Base-by-base conservation (phyloP, 208 protist species). In the Acanthamoeba lenticulata region DNA sequence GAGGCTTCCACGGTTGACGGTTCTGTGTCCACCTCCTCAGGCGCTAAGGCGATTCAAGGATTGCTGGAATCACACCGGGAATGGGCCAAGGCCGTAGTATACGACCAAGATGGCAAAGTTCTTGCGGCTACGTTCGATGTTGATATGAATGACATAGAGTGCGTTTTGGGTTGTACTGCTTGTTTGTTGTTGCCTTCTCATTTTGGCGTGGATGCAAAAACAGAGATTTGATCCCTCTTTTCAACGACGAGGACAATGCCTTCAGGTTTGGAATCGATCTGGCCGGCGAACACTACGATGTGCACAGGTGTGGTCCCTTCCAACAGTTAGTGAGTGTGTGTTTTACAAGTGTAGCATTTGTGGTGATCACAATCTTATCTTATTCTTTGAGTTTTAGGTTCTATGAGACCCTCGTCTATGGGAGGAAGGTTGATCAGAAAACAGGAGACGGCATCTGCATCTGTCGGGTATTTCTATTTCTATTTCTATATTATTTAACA, bases 141-240 rank as follows among this genome's bases (percentile, higher is more conserved):
- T 3, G 74, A 83, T 49, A 29, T 83, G 2, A 83, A 83, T 49
- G 74, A 83, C 24, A 83, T 83, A 7, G 74, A 83, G 74, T 83
- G 9, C 29, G 38, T 81, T 40, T 11, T 44, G 5, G 4, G 13
- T 47, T 47, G 11, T 47, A 5, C 40, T 81, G 4, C 40, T 27
- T n/a, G 21, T 67, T 24, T 81, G 4, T 81, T 19, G 4, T 81
- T 47, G 34, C 69, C 27, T 42, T 24, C 62, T n/a, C 62, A 9
- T 72, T 72, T 5, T 52, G 15, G 45, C 5, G 45, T 52, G 15
- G 45, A 15, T 27, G 9, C 74, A 27, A 42, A n/a, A 3, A 27
- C 74, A 83, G 74, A 49, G 74, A 83, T n/a, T 17, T 83, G 19
- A 5, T 52, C 13, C 74, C 42, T 17, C 15, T 83, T 32, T 83